Conservation (phyloP, 2,329 filamentous ascomycete species). For the Amylocarpus encephaloides region DNA sequence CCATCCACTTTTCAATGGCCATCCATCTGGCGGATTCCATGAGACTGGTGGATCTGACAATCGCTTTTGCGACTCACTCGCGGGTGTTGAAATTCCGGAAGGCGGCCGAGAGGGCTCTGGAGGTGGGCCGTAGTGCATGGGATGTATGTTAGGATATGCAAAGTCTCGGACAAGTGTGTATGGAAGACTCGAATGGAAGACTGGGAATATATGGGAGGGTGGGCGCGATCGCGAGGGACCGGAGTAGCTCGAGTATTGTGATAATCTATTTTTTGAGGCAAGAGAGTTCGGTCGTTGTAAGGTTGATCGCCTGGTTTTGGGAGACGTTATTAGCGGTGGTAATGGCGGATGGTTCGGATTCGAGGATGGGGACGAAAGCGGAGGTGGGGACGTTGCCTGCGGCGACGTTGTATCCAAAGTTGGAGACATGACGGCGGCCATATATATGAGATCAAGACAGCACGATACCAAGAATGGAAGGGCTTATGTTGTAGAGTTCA, state of each 20-base stretch:
- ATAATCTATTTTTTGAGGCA: constrained; percentile 73
- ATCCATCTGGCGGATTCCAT: constrained; percentile 51
- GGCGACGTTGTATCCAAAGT: constrained; percentile 38
- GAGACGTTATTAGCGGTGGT: constrained; percentile 52
- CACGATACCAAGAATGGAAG: not conserved
- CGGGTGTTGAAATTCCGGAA: constrained; percentile 78
- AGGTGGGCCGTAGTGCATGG: constrained; percentile 89
- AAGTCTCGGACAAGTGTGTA: constrained; percentile 96
- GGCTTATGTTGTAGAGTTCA: constrained; percentile 6
- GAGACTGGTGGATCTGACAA: constrained; percentile 74
- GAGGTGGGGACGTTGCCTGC: constrained; percentile 44
- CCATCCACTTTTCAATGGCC: constrained; percentile 49
- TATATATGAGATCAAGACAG: constrained; percentile 3
- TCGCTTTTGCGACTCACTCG: constrained; percentile 66
- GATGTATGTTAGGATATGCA: constrained; percentile 77
- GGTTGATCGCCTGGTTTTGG: constrained; percentile 48
- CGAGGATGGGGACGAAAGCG: constrained; percentile 34
- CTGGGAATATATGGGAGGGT: constrained; percentile 71
- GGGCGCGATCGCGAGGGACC: constrained; percentile 66
- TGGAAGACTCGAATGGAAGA: constrained; percentile 76
- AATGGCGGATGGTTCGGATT: constrained; percentile 49
- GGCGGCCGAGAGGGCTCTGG: constrained; percentile 63
- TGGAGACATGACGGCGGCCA: constrained; percentile 49
- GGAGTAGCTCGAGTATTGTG: constrained; percentile 73
- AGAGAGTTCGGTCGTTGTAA: constrained; percentile 65